A percentile compares a stretch with the other conserved stretches of the same genome.
phyloP scores from a whole-genome alignment of 225 moss, liverwort and hornwort genomes.

The Physcomitrium patens region DNA sequence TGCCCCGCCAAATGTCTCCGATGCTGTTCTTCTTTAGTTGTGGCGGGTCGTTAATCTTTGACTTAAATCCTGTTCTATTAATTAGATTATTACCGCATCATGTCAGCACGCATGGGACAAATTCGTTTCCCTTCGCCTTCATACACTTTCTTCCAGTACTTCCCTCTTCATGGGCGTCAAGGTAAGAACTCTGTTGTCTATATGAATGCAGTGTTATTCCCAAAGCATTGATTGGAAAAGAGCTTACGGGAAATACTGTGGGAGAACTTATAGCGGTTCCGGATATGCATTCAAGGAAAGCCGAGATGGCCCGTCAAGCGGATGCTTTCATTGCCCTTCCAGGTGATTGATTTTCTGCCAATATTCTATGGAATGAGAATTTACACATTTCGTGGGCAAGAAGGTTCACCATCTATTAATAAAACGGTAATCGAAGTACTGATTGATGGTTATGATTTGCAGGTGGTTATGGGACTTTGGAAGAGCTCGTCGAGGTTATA shows the following conservation, averaged over 20 bases:
- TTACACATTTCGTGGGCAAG: background rate
- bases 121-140: too few relatives aligned
- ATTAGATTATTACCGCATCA: too few relatives aligned
- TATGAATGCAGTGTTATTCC: too few relatives aligned
- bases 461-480: slow-evolving; percentile 94
- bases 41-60: too few relatives aligned
- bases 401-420: background rate
- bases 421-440: background rate
- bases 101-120: too few relatives aligned
- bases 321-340: slow-evolving; percentile 98
- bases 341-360: slow-evolving; percentile 38
- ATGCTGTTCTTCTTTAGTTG: too few relatives aligned
- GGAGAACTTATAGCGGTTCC: slow-evolving; percentile 77
- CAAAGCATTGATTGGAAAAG: too few relatives aligned
- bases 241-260: slow-evolving; percentile 81
- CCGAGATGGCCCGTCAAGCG: slow-evolving; percentile 89
- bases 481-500: slow-evolving; percentile 91
- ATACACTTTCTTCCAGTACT: too few relatives aligned
- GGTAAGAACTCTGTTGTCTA: too few relatives aligned
- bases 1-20: too few relatives aligned
- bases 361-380: background rate
- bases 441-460: background rate
- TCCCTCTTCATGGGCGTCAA: too few relatives aligned
- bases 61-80: too few relatives aligned
- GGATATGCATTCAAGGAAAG: slow-evolving; percentile 90